Percentiles rank a stretch among this genome's conserved stretches.
Conservation (phyloP, 371 early-diverging fungal genomes). For the Mucor circinelloides region DNA sequence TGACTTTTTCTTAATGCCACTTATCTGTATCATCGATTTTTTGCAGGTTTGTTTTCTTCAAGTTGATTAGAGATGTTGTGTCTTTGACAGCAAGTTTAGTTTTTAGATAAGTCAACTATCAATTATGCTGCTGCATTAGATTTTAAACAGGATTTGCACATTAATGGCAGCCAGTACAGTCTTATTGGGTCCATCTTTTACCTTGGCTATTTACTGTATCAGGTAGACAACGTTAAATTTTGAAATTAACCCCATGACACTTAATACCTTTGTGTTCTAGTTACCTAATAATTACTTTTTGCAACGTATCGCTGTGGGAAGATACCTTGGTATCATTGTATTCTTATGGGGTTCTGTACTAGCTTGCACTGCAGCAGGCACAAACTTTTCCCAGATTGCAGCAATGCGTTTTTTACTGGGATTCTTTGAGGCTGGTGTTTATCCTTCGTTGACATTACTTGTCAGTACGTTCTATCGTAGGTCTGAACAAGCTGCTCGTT, state of each 20-base stretch:
- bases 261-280: slow-evolving; percentile 21
- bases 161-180: slow-evolving; percentile 34
- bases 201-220: slow-evolving; percentile 39
- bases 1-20: slow-evolving; percentile 38
- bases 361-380: slow-evolving; percentile 29
- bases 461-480: slow-evolving; percentile 43
- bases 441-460: slow-evolving; percentile 33
- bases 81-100: slow-evolving; percentile 17
- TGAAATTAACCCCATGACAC: neutral
- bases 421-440: slow-evolving; percentile 30
- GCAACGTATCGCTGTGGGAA: slow-evolving; percentile 35
- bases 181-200: slow-evolving; percentile 42
- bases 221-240: slow-evolving; percentile 21
- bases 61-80: no score
- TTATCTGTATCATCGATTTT: slow-evolving; percentile 42
- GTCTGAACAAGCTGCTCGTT: slow-evolving; percentile 38
- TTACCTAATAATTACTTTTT: slow-evolving; percentile 46
- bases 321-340: slow-evolving; percentile 38
- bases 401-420: slow-evolving; percentile 45
- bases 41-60: slow-evolving; percentile 28
- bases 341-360: slow-evolving; percentile 40
- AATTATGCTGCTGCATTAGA: slow-evolving; percentile 36
- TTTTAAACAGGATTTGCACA: slow-evolving; percentile 33
- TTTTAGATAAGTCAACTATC: slow-evolving; percentile 48
- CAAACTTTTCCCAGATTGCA: slow-evolving; percentile 37